Evolutionary conservation across 2,329 filamentous ascomycete species (phyloP).

Genomic region (Neoscytalidium dimidiatum): DNA sequence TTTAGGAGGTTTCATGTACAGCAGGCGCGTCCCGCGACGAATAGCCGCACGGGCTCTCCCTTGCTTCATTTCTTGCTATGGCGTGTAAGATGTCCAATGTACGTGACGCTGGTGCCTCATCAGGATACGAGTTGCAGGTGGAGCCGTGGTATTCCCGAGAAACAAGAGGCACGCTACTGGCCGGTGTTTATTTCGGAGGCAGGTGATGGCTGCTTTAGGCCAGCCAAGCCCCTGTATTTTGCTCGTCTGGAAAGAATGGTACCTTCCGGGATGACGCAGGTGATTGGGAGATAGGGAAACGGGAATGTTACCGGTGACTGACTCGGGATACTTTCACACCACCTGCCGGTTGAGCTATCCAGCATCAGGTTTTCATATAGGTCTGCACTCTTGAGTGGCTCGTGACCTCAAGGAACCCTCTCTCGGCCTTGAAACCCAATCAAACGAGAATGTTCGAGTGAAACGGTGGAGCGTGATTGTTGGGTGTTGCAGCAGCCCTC

Average conservation of each 20-base stretch:
- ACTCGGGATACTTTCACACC: not conserved
- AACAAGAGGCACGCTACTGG: not conserved
- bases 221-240: not conserved
- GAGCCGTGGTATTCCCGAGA: not conserved
- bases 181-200: not conserved
- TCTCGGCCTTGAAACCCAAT: not conserved
- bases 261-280: not conserved
- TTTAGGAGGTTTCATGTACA: constrained; percentile 4
- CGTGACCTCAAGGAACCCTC: no score
- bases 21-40: not conserved
- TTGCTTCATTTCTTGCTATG: not conserved
- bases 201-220: not conserved
- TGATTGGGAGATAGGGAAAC: not conserved
- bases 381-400: not conserved
- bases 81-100: not conserved
- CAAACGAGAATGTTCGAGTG: not conserved
- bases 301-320: not conserved
- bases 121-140: not conserved
- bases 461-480: not conserved
- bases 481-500: not conserved
- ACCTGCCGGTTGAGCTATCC: not conserved
- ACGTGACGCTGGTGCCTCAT: not conserved
- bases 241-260: not conserved
- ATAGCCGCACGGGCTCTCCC: constrained; percentile 1
- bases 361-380: not conserved